Evolutionary conservation across 2,329 filamentous ascomycete species (phyloP).

Genomic region (Sarocladiaceae sp.): DNA sequence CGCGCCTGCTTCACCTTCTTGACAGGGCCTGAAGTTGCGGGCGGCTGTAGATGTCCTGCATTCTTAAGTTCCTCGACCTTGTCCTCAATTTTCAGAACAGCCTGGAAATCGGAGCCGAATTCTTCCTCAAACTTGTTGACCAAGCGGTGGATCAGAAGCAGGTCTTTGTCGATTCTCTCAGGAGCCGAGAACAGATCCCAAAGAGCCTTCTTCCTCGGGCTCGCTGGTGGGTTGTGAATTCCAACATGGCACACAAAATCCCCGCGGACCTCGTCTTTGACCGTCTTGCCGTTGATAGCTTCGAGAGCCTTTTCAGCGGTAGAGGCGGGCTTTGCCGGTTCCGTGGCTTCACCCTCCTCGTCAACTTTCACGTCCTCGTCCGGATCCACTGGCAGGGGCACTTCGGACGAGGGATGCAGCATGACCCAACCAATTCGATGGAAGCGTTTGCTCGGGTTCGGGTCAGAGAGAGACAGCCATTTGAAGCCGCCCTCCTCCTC

Average conservation of each 20-base stretch:
- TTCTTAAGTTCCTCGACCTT: slow-evolving; percentile 74
- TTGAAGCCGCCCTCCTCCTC: slow-evolving; percentile 89
- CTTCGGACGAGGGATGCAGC: slow-evolving; percentile 73
- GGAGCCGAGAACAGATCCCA: slow-evolving; percentile 96
- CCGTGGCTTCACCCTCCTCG: slow-evolving; percentile 50
- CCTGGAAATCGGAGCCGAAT: slow-evolving; percentile 70
- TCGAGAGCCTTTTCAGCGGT: slow-evolving; percentile 83
- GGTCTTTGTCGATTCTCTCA: slow-evolving; percentile 86
- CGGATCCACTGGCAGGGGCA: slow-evolving; percentile 57
- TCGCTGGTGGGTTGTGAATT: slow-evolving; percentile 81
- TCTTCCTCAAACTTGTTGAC: slow-evolving; percentile 81
- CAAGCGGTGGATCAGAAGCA: slow-evolving; percentile 74
- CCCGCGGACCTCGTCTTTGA: slow-evolving; percentile 86
- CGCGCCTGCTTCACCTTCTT: slow-evolving; percentile 58
- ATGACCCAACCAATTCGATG: slow-evolving; percentile 99
- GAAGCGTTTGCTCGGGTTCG: slow-evolving; percentile 93
- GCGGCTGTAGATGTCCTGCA: slow-evolving; percentile 69
- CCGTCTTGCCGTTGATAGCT: slow-evolving; percentile 95
- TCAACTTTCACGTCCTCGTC: slow-evolving; percentile 54
- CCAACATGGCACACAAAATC: slow-evolving; percentile 98
- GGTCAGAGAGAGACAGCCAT: slow-evolving; percentile 92
- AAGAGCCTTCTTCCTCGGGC: slow-evolving; percentile 86
- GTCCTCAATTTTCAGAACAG: slow-evolving; percentile 74
- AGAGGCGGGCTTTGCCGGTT: slow-evolving; percentile 43
- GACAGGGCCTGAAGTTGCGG: slow-evolving; percentile 39